Percentiles rank a stretch among this genome's conserved stretches.
Evolutionary conservation across 2,329 filamentous ascomycete species (phyloP).

Genomic region (Exserohilum rostratum): DNA sequence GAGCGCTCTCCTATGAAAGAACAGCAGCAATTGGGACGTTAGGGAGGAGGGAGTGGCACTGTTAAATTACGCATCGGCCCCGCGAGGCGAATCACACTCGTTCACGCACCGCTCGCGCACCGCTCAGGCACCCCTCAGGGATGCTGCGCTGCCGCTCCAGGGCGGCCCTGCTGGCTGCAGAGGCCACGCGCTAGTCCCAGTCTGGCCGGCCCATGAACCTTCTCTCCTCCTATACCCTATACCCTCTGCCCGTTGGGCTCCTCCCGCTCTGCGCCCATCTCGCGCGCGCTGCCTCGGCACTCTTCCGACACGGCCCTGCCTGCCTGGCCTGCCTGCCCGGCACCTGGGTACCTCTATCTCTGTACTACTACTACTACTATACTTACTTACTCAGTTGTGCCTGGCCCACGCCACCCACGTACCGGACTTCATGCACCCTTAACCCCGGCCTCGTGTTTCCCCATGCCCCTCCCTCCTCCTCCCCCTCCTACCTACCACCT

Average conservation of each 20-base stretch:
- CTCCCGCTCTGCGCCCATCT: not conserved
- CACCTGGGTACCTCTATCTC: not conserved
- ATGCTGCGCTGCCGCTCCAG: too few species aligned
- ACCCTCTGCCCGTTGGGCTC: not conserved
- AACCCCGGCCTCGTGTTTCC: not conserved
- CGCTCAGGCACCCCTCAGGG: slow-evolving; percentile 1
- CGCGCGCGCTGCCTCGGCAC: not conserved
- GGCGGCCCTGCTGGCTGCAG: not conserved
- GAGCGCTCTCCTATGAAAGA: not conserved
- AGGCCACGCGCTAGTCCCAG: slow-evolving; percentile 8
- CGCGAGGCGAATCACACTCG: slow-evolving; percentile 7
- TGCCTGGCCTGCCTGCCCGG: not conserved
- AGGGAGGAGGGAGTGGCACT: slow-evolving; percentile 7
- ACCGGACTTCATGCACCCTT: slow-evolving; percentile 4
- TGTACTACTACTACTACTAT: not conserved
- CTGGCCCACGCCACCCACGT: not conserved
- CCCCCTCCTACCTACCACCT: too few species aligned
- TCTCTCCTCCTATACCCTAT: slow-evolving; percentile 4
- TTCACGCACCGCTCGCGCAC: slow-evolving; percentile 3
- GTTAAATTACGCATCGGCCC: slow-evolving; percentile 14
- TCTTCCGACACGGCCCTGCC: not conserved
- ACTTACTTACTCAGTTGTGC: not conserved
- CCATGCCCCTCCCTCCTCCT: not conserved
- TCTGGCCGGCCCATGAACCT: not conserved
- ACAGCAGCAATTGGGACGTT: too few species aligned